A percentile compares a stretch with the other conserved stretches of the same genome.
These are phyloP conservation scores for Yarrowia divulgata DNA, from an alignment of 805 yeast genomes.

Conservation along the genomic window DNA sequence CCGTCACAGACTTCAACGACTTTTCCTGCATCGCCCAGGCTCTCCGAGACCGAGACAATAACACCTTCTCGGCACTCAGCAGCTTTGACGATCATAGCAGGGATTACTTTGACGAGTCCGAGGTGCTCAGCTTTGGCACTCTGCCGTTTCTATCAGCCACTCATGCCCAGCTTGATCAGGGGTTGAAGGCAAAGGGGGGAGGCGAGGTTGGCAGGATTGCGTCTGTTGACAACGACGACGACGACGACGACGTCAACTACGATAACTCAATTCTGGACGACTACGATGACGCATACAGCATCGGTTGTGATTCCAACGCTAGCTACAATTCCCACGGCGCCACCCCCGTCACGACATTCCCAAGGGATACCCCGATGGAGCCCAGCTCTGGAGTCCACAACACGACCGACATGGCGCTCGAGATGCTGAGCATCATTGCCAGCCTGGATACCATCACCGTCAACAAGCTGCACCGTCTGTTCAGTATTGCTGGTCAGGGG, in stretches of 20 bases:
- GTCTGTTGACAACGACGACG: neutral
- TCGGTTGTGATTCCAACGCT: neutral
- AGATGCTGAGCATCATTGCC: constrained; percentile 29
- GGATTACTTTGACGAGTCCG: constrained; percentile 25
- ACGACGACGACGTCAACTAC: neutral
- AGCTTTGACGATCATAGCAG: neutral
- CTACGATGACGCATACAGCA: neutral
- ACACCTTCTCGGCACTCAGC: constrained; percentile 12
- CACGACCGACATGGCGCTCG: constrained; percentile 16
- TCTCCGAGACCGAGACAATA: neutral
- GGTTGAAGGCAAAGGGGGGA: neutral
- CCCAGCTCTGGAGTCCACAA: neutral
- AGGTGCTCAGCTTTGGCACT: neutral
- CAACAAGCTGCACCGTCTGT: constrained; percentile 24
- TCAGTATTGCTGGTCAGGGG: constrained; percentile 19
- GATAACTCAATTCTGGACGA: neutral
- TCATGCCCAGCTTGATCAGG: constrained; percentile 5
- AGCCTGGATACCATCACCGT: constrained; percentile 26
- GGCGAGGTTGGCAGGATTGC: neutral
- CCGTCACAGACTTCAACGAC: constrained; percentile 13
- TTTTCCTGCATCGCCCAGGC: constrained; percentile 23
- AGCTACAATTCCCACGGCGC: neutral
- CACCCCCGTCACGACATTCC: constrained; percentile 27
- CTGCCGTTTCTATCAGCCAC: constrained; percentile 20
- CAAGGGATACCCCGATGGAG: constrained; percentile 13